Base-by-base conservation (phyloP, 202 grass and related monocot species). In the Setaria italica region DNA sequence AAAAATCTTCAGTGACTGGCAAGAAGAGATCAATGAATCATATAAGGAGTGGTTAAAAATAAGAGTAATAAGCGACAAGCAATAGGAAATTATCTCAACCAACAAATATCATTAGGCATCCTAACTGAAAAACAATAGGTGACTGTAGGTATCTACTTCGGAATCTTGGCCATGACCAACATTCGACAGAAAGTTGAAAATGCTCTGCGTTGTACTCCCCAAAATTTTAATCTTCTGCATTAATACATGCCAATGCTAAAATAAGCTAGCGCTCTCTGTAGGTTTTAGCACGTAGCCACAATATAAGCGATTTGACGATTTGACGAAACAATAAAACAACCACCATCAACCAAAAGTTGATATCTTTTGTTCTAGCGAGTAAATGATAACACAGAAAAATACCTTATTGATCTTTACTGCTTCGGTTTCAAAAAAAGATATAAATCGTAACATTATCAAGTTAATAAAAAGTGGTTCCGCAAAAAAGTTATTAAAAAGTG, bases 1-100 rank as follows among this genome's bases (percentile, higher is more conserved):
- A 89, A 79, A 99, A 99, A 85, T 99, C 97, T 90, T 99, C 97
- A 48, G 97, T 99, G 64, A 96, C 97, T 99, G 97, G 72, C 72
- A 82, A 90, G 72, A 76, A 67, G 30, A 67, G 43, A 87, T 59
- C 6, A 76, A 29, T 74, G 72, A 80, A 87, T 19, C 15, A 83
- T 57, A 85, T 85, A 81, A 68, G 56, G 71, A 85, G 78, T 33
- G 49, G 11, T 37, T 66, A 82, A 81, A 72, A 69, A 45, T 47
- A 72, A 65, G 49, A 46, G 35, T 51, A 90, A 82, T 7, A 10
- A 77, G 62, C n/a, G 72, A 25, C 1, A 82, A 72, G 6, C 29
- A 87, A 46, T 41, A 54, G 73, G 59, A 81, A 72, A 85, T 57
- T 76, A 55, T 84, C 84, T 49, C 39, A 50, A 76, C 7, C 4